Evolutionary conservation across 2,329 filamentous ascomycete species (phyloP), one percentile per base, ranked within the genome.

Genomic region (Lomentospora prolificans): DNA sequence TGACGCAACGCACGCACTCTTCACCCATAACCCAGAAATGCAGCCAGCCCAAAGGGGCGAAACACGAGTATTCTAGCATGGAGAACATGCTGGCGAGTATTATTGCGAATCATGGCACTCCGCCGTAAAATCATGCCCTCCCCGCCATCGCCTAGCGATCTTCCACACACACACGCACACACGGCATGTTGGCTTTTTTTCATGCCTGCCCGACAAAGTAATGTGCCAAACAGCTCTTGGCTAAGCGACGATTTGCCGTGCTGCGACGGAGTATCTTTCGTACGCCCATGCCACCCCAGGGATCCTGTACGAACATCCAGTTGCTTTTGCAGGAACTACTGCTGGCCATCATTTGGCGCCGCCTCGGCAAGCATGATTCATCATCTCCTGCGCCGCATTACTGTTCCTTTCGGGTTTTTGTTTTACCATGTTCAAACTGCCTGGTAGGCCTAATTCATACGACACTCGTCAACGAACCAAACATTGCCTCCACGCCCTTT

Each of bases 1-100:
- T 39, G 53, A 55, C 28, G 53, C 44, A 50, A 19, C 53, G 53
- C 53, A 28, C 53, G 30, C 53, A 55, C 53, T 50, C 50, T 25
- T 25, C 44, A 17, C 44, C 44, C 44, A 55, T 12, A 55, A 51
- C 53, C 53, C 12, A 46, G 44, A 41, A 41, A 55, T 55, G 53
- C 53, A 55, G 44, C 14, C 24, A 2, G 53, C 53, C 46, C 9
- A 41, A 55, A 50, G 9, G 8, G 44, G 53, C 46, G 53, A 55
- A 55, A 51, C 44, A 33, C 46, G 24, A 30, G 53, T 39, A 14
- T 48, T 48, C 44, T 10, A 48, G 7, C 44, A 48, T 48, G 44
- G 44, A 25, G 44, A 22, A 48, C 10, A 48, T 19, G 36, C 24
- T 48, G 19, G 19, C 14, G 22, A 48, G 22, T 48, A 25, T 48